These are phyloP conservation scores for Picochlorum sp. DNA, from an alignment of 139 green algal genomes.

Conservation along the genomic window DNA sequence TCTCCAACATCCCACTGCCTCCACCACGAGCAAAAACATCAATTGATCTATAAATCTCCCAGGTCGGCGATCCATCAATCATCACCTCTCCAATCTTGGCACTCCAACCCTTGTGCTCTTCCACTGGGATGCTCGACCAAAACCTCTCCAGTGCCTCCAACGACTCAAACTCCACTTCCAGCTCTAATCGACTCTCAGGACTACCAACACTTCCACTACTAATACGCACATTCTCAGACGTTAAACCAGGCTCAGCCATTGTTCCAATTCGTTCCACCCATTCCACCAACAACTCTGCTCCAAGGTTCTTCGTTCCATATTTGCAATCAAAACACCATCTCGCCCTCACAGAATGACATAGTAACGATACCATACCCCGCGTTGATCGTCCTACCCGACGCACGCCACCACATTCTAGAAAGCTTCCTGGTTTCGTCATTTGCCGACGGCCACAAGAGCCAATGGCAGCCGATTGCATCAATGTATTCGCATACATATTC, in stretches of 20 bases:
- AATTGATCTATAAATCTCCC: conserved; percentile 44
- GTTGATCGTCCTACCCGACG: too few species aligned
- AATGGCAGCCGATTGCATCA: too few species aligned
- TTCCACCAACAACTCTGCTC: conserved; percentile 54
- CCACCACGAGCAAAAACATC: not conserved
- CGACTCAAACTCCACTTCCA: conserved; percentile 50
- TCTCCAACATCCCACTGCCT: not conserved
- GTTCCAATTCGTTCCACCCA: conserved; percentile 56
- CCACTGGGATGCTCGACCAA: conserved; percentile 38
- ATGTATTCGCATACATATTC: too few species aligned
- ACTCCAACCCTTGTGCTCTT: conserved; percentile 35
- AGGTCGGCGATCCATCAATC: conserved; percentile 49
- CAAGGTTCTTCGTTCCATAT: conserved; percentile 62
- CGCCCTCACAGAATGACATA: not conserved
- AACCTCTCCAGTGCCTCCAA: conserved; percentile 62
- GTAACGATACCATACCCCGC: too few species aligned
- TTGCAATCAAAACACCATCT: conserved; percentile 22
- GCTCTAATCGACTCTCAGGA: conserved; percentile 45
- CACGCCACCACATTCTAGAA: too few species aligned
- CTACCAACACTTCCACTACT: conserved; percentile 43
- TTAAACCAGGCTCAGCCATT: conserved; percentile 40
- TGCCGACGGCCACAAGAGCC: too few species aligned
- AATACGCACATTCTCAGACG: conserved; percentile 38
- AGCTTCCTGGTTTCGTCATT: too few species aligned
- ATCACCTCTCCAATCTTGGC: conserved; percentile 42